phyloP scores from a whole-genome alignment of 177 flowering plant genomes.

The Tripterygium wilfordii region DNA sequence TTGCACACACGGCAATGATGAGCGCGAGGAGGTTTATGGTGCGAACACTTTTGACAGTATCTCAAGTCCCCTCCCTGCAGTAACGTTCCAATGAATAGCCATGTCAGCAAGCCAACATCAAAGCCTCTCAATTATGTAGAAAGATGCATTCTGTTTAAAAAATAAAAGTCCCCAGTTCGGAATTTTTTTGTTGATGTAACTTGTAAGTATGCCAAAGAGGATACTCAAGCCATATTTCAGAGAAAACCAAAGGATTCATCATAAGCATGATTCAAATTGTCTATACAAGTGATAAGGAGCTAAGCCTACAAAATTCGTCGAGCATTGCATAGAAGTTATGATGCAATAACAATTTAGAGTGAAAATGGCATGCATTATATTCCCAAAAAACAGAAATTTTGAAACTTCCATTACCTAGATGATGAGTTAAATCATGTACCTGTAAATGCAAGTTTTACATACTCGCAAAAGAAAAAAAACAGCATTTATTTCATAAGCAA shows the following conservation, averaged over 20 bases:
- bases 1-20: slow-evolving; percentile 85
- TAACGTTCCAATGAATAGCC: slow-evolving; percentile 6
- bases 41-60: slow-evolving; percentile 84
- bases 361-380: no score
- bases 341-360: no score
- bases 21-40: slow-evolving; percentile 69
- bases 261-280: background rate
- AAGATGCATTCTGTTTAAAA: background rate
- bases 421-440: no score
- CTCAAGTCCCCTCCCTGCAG: slow-evolving; percentile 94
- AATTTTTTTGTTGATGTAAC: background rate
- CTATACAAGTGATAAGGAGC: background rate
- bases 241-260: background rate
- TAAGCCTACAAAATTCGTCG: background rate
- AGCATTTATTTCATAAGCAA: no score
- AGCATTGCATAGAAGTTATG: no score
- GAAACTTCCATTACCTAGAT: no score
- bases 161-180: background rate
- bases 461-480: no score
- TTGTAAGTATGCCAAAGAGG: background rate
- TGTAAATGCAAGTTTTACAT: no score
- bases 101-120: slow-evolving; percentile 3
- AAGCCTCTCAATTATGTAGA: background rate
- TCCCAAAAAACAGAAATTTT: no score
- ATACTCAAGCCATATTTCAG: background rate